Evolutionary conservation across 306 rosid species (phyloP), one percentile per base, ranked within the genome.

Genomic region (Dalbergia oliveri): DNA sequence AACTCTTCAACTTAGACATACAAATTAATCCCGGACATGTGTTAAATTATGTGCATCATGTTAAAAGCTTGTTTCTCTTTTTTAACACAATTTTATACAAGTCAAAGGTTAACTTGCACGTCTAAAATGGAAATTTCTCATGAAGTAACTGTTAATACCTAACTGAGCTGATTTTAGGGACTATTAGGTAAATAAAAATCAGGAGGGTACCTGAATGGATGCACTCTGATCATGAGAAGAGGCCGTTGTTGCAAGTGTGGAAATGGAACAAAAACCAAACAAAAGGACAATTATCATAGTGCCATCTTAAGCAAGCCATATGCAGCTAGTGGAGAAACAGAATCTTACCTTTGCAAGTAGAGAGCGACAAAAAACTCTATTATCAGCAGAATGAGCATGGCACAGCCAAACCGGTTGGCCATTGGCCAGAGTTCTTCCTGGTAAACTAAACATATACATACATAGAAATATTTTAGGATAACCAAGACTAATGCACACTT

Each of bases 271-370:
- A 60, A 80, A 79, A 84, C 75, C 86, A 88, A 79, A 81, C 63
- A 84, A 82, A 73, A 78, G 66, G 64, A 61, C 51, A 64, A 13
- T 53, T 59, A 9, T 85, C 47, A 86, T 89, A 66, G 51, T n/a
- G 41, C 21, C 67, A 74, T 82, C 59, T 43, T 34, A 35, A 84
- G 68, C 59, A 84, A 9, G 73, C 39, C 31, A 47, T 2, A 69
- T 26, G 1, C 4, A 31, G 37, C 63, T 54, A 61, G 69, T 54
- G 47, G 11, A 64, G 60, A 70, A 59, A 4, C 62, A 2, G 71
- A 47, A 82, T 73, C 79, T 60, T 79, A 94, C 98, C 98, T 89
- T 94, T 8, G 98, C 94, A 26, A 94, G 91, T 45, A 94, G 88
- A 50, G 92, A 79, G 66, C 97, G 94, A 61, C 86, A 77, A 79